Evolutionary conservation across 2,329 filamentous ascomycete species (phyloP).

Genomic region (Epichloe scottii): DNA sequence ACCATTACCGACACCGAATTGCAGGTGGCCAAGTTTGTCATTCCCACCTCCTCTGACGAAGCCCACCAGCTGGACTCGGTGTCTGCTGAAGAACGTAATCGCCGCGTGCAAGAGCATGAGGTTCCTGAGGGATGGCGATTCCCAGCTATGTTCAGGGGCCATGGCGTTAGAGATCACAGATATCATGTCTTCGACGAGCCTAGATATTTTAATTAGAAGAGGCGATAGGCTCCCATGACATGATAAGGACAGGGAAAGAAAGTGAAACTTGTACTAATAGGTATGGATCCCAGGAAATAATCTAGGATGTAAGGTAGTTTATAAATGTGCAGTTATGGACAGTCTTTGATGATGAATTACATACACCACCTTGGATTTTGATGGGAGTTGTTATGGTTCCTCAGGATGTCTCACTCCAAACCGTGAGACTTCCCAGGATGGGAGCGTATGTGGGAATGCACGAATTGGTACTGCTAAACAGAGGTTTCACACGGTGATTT

Average conservation of each 20-base stretch:
- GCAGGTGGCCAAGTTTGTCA: constrained; percentile 88
- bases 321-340: neutral
- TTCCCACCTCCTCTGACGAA: constrained; percentile 53
- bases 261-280: neutral
- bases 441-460: too few species aligned
- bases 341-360: too few species aligned
- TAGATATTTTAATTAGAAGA: constrained; percentile 46
- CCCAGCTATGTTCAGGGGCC: constrained; percentile 69
- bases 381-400: too few species aligned
- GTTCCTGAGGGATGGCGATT: constrained; percentile 71
- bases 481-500: too few species aligned
- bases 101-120: constrained; percentile 53
- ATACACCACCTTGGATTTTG: too few species aligned
- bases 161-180: constrained; percentile 76
- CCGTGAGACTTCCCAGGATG: too few species aligned
- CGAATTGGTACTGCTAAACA: too few species aligned
- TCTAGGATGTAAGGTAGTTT: too few species aligned
- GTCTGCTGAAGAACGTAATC: constrained; percentile 41
- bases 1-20: constrained; percentile 97
- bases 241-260: neutral
- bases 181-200: constrained; percentile 97
- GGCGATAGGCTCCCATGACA: neutral
- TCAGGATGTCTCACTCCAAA: too few species aligned
- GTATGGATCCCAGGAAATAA: neutral
- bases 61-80: constrained; percentile 28